Percentiles rank a stretch among this genome's conserved stretches.
phyloP scores from a whole-genome alignment of 2,329 filamentous ascomycete genomes.

The Fusarium sp. region DNA sequence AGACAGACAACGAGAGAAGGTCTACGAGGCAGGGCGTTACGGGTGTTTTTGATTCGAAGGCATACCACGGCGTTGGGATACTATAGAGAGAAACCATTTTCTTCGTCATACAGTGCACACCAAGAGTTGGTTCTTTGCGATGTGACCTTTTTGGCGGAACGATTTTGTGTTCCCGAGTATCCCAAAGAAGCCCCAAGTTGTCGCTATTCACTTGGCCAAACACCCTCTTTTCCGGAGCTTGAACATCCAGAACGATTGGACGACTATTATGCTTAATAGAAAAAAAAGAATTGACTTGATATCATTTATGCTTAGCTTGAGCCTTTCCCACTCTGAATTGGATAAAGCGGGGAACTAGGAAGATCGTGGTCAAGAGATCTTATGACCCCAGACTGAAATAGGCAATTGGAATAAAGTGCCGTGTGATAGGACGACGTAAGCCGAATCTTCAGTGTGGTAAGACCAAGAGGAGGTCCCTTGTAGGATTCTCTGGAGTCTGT shows the following conservation, averaged over 20 bases:
- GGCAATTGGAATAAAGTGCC: conserved; percentile 27
- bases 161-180: conserved; percentile 22
- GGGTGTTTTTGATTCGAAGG: conserved; percentile 45
- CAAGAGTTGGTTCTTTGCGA: conserved; percentile 24
- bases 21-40: conserved; percentile 41
- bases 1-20: conserved; percentile 18
- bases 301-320: background rate
- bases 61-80: conserved; percentile 45
- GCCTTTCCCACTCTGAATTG: background rate
- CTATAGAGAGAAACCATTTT: conserved; percentile 39
- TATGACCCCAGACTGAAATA: conserved; percentile 14
- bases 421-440: conserved; percentile 36
- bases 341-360: conserved; percentile 14
- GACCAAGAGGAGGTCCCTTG: conserved; percentile 1
- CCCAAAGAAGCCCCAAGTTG: conserved; percentile 8
- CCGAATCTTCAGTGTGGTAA: background rate
- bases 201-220: conserved; percentile 7
- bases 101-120: conserved; percentile 36
- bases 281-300: background rate
- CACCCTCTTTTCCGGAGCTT: conserved; percentile 9
- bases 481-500: background rate
- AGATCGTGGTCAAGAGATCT: conserved; percentile 11
- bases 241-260: conserved; percentile 8
- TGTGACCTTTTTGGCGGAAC: conserved; percentile 32
- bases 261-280: background rate